phyloP scores from a whole-genome alignment of 1,284 basidiomycete genomes.

The Neonothopanus nambi region DNA sequence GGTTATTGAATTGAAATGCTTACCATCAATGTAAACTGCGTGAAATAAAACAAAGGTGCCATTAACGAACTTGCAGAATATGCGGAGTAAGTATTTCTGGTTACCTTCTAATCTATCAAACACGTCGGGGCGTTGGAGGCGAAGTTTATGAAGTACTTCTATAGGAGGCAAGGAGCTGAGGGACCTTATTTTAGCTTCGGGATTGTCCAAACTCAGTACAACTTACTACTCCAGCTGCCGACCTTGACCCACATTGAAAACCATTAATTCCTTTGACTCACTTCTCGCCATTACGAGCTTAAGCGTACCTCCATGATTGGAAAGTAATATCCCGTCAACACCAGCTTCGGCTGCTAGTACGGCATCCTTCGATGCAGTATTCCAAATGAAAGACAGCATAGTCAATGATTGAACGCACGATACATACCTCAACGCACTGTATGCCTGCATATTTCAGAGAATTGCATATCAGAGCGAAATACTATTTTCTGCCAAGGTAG shows the following conservation, averaged over 20 bases:
- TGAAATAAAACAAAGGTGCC: too few species aligned
- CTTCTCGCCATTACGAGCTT: too few species aligned
- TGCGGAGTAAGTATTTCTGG: too few species aligned
- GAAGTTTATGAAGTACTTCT: slow-evolving; percentile 75
- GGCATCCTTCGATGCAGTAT: slow-evolving; percentile 76
- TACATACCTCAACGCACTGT: slow-evolving; percentile 80
- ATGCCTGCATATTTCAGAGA: slow-evolving; percentile 51
- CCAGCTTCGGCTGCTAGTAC: slow-evolving; percentile 86
- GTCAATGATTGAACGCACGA: too few species aligned
- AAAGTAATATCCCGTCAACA: slow-evolving; percentile 85
- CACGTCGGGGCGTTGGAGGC: slow-evolving; percentile 70
- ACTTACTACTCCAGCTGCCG: slow-evolving; percentile 85
- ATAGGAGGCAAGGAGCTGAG: slow-evolving; percentile 71
- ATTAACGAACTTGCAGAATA: too few species aligned
- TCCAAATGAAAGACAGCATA: too few species aligned
- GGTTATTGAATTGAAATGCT: too few species aligned
- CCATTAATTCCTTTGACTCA: too few species aligned
- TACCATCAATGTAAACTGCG: slow-evolving; percentile 84
- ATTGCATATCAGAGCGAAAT: too few species aligned
- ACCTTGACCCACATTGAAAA: slow-evolving; percentile 43
- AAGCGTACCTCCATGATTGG: slow-evolving; percentile 75
- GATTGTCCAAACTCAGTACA: too few species aligned
- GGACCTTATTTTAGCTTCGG: too few species aligned
- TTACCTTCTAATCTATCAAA: slow-evolving; percentile 74
- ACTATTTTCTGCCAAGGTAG: too few species aligned